Evolutionary conservation across 2,329 filamentous ascomycete genomes (phyloP), one percentile per base, ranked within the genome.

Genomic region (Ophiocordyceps polyrhachis-furcata): DNA sequence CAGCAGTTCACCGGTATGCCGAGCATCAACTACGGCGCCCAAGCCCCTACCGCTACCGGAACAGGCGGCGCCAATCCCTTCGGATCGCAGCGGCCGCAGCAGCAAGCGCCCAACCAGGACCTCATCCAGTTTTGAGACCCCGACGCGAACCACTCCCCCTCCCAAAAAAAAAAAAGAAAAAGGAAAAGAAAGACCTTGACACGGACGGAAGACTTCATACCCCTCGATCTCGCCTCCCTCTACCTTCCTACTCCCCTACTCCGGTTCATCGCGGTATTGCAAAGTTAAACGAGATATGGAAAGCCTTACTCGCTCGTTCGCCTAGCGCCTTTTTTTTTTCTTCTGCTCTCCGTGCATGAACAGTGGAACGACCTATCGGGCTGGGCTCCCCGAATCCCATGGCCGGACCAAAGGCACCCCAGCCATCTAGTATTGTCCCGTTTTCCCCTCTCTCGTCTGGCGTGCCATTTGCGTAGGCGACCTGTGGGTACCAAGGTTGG

Each of bases 1-100:
- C 77, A 79, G 49, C 86, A 93, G 58, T 91, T 81, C 55, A 93
- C 85, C 0, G 86, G 86, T 37, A 76, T 81, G 73, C 79, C 79
- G 25, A 68, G 67, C 29, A 64, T 74, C 25, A 70, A 66, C 41
- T 80, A 81, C 49, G 65, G 67, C 15, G 49, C 53, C 28, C 65
- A 66, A 47, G 73, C 0, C 72, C 72, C 14, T 72, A 70, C 2
- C 70, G 69, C 73, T 62, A 73, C 71, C 50, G 70, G 73, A 21
- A 65, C 66, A 46, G 59, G 58, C 45, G 66, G 57, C 48, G 70
- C 63, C 58, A 81, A 80, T 51, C 76, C 76, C 0, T 80, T 79
- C 54, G 71, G 70, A n/a, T 57, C 53, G 15, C 55, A 66, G 52
- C 61, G 65, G 49, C 68, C 70, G 49, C 71, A 72, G 53, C 65